phyloP scores from a whole-genome alignment of 768 basidiomycete species.

The Erythrobasidium yunnanense region DNA sequence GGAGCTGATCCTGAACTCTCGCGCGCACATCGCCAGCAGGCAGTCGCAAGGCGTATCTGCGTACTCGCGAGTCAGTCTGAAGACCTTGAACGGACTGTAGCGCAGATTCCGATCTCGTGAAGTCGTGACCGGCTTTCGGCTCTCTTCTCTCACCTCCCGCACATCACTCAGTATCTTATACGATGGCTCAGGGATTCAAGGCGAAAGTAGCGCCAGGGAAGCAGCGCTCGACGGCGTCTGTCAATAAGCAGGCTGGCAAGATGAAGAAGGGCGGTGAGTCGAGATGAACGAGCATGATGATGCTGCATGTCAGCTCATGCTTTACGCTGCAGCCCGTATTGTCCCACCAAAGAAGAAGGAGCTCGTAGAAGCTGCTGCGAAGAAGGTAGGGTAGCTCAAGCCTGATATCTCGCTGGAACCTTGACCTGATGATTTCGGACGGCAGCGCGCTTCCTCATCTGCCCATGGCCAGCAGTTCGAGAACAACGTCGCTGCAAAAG shows the following conservation, averaged over 20 bases:
- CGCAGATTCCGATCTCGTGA: neutral
- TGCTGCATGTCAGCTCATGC: neutral
- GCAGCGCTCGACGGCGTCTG: neutral
- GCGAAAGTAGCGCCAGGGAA: slow-evolving; percentile 1
- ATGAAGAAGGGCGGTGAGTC: slow-evolving; percentile 25
- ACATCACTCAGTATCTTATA: neutral
- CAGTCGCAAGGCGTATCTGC: slow-evolving; percentile 16
- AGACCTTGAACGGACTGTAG: neutral
- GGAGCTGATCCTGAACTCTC: slow-evolving; percentile 3
- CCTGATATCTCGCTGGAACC: neutral
- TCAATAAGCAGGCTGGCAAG: neutral
- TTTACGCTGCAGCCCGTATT: neutral
- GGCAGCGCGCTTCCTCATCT: neutral
- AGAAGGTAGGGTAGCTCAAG: slow-evolving; percentile 8
- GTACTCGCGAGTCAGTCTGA: neutral
- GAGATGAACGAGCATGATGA: neutral
- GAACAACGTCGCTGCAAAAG: slow-evolving; percentile 3
- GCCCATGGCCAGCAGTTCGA: slow-evolving; percentile 12
- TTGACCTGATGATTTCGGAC: neutral
- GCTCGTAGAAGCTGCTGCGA: slow-evolving; percentile 11
- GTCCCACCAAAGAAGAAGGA: slow-evolving; percentile 20
- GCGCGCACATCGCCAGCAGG: slow-evolving; percentile 1
- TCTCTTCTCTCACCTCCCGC: slow-evolving; percentile 7
- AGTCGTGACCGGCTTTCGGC: neutral
- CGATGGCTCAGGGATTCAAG: slow-evolving; percentile 25